Conservation (phyloP, 148 eudicot genomes). For the Chenopodium formosanum region DNA sequence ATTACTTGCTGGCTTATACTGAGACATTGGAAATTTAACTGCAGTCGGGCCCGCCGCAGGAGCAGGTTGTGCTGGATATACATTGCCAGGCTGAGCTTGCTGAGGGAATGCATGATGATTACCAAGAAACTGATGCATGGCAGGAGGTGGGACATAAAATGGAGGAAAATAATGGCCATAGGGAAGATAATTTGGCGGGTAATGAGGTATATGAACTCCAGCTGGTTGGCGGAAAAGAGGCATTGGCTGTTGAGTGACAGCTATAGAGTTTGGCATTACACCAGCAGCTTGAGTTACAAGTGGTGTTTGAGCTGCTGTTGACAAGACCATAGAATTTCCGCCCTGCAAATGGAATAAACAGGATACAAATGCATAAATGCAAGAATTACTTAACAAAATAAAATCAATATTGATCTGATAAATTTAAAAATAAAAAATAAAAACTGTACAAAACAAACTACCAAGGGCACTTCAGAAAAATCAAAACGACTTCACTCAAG, state of each 20-base stretch:
- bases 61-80: constrained; percentile 61
- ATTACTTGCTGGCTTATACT: constrained; percentile 62
- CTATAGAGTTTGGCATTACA: constrained; percentile 60
- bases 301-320: constrained; percentile 52
- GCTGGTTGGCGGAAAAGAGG: constrained; percentile 73
- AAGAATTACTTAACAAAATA: background rate
- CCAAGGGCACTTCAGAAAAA: background rate
- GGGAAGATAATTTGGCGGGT: constrained; percentile 66
- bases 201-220: constrained; percentile 76
- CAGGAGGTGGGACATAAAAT: constrained; percentile 60
- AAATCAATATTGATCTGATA: background rate
- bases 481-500: background rate
- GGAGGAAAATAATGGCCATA: constrained; percentile 73
- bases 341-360: constrained; percentile 42
- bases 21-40: constrained; percentile 61
- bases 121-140: constrained; percentile 69
- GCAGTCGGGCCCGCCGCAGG: constrained; percentile 34
- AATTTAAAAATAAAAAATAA: background rate
- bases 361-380: background rate
- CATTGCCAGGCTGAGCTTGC: constrained; percentile 64
- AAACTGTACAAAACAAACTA: background rate
- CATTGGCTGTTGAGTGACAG: constrained; percentile 62
- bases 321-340: constrained; percentile 52
- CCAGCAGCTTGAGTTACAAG: constrained; percentile 65
- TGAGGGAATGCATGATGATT: constrained; percentile 65